Evolutionary conservation across 345 rosid genomes (phyloP), one percentile per base, ranked within the genome.

Genomic region (Hibiscus mutabilis): DNA sequence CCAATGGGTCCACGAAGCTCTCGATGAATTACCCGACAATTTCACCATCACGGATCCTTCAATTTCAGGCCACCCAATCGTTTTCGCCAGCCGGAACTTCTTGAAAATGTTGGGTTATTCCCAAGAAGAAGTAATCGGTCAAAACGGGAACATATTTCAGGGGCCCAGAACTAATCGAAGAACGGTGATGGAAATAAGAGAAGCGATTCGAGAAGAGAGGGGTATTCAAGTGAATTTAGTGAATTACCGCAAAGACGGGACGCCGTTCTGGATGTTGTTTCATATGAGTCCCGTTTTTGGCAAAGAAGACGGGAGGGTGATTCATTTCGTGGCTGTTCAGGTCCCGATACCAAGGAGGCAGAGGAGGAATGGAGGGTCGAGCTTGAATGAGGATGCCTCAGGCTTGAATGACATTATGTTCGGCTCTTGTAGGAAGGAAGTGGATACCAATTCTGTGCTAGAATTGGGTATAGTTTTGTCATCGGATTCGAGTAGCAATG

Each of bases 181-280:
- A 67, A 79, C 97, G 2, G 84, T 90, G 18, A 80, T 89, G 94
- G 89, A 90, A 77, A 87, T 95, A 22, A 88, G 97, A 13, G 94
- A 90, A 75, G 99, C 97, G 19, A 84, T 92, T 65, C 81, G 96
- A 4, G 90, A 85, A 66, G 97, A 89, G 88, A 86, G 88, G 69
- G 70, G 82, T 2, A 27, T 86, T 67, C 84, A 86, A 80, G 71
- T 90, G 8, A 86, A 63, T 74, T 68, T 95, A 63, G 78, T 90
- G 89, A 95, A 95, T 80, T 92, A 95, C 40, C 84, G 86, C 12
- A 95, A 89, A 76, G 92, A 91, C 64, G 97, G 97, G 66, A 86
- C 96, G 3, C 93, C 99, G 21, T 89, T 90, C 78, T 92, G 99
- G 99, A 82, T 90, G 84, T 44, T 90, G 85, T 95, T 95, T 76